Conservation (phyloP, 345 rosid genomes). For the Dipteronia dyeriana region DNA sequence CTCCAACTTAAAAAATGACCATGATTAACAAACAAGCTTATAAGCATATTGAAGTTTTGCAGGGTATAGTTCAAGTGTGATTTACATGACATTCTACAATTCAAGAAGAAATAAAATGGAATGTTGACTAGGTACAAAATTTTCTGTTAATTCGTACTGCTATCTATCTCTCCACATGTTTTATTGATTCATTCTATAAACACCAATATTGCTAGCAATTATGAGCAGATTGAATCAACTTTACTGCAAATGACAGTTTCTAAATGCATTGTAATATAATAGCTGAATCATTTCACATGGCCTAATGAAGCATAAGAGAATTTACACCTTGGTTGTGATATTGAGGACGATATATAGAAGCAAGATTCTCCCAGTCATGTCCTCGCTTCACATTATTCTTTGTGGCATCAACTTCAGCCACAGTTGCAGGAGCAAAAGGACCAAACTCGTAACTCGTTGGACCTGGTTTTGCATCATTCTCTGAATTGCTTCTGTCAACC, state of each 20-base stretch:
- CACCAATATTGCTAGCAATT: neutral
- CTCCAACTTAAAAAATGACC: too few relatives aligned
- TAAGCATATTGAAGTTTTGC: too few relatives aligned
- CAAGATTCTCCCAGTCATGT: constrained; percentile 62
- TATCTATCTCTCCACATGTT: neutral
- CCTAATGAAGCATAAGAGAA: constrained; percentile 3
- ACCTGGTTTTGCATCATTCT: constrained; percentile 34
- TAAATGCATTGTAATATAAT: neutral
- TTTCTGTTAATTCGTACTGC: too few relatives aligned
- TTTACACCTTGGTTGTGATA: constrained; percentile 76
- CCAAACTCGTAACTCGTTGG: constrained; percentile 63
- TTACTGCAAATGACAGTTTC: neutral
- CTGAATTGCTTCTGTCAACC: constrained; percentile 32
- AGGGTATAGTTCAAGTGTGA: too few relatives aligned
- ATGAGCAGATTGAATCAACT: neutral
- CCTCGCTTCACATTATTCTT: constrained; percentile 36
- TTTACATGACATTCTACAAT: neutral
- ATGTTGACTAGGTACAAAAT: neutral
- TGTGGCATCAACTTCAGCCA: constrained; percentile 24
- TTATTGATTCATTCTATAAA: neutral
- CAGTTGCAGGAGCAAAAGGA: constrained; percentile 65
- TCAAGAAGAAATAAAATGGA: neutral
- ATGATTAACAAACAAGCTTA: too few relatives aligned
- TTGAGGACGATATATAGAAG: constrained; percentile 55
- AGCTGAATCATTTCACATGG: neutral